A percentile compares a stretch with the other conserved stretches of the same genome.
Evolutionary conservation across 2,329 filamentous ascomycete species (phyloP).

Genomic region (Parastagonospora avenae): DNA sequence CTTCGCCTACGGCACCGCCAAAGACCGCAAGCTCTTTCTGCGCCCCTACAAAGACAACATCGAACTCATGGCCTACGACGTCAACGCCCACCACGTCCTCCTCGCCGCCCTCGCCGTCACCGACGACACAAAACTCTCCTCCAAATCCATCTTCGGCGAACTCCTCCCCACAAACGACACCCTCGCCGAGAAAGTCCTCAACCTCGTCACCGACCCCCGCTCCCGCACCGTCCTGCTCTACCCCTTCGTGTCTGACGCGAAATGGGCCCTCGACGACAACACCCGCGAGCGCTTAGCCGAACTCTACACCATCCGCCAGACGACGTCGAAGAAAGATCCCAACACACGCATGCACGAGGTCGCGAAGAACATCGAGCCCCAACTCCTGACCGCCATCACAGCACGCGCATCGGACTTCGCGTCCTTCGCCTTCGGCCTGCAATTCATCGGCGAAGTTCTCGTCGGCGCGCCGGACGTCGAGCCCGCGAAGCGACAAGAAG

Average conservation of each 20-base stretch:
- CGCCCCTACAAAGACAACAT: constrained; percentile 90
- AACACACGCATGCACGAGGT: constrained; percentile 77
- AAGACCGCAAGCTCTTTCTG: constrained; percentile 88
- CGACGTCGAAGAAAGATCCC: constrained; percentile 91
- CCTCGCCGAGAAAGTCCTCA: constrained; percentile 67
- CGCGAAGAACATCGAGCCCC: constrained; percentile 72
- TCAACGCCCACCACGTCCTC: constrained; percentile 78
- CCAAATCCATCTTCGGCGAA: constrained; percentile 86
- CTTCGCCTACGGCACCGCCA: constrained; percentile 83
- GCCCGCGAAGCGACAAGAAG: constrained; percentile 55
- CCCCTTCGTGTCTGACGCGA: constrained; percentile 70
- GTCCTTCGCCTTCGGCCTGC: constrained; percentile 79
- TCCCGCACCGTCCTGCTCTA: constrained; percentile 75
- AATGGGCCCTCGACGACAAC: constrained; percentile 65
- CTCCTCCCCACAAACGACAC: constrained; percentile 64
- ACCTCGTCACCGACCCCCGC: constrained; percentile 68
- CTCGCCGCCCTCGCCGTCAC: constrained; percentile 87
- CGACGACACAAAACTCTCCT: constrained; percentile 88
- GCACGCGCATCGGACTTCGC: constrained; percentile 71
- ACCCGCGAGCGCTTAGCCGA: constrained; percentile 76
- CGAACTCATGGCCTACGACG: constrained; percentile 81
- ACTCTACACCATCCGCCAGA: constrained; percentile 76
- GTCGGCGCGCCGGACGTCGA: constrained; percentile 79
- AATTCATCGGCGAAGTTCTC: constrained; percentile 82
- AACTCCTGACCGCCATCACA: constrained; percentile 75